Evolutionary conservation across 441 rosid genomes (phyloP).

Genomic region (Populus trichocarpa): DNA sequence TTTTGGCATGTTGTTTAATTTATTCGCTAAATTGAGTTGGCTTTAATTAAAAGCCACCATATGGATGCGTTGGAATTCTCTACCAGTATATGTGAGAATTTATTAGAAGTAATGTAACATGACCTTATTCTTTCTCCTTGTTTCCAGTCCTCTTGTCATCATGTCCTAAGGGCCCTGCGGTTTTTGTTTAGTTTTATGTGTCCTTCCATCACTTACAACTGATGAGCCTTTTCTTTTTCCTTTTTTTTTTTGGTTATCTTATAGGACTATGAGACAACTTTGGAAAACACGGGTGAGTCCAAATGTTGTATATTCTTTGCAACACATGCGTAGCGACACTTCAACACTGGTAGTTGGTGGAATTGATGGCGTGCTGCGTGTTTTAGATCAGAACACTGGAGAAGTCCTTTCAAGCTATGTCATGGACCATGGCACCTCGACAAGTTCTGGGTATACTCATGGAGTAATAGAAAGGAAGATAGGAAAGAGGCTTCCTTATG

Average conservation of each 20-base stretch:
- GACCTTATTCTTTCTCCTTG: not conserved
- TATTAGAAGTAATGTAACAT: not conserved
- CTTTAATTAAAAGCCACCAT: not conserved
- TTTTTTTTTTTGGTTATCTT: not conserved
- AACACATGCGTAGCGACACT: slow-evolving; percentile 48
- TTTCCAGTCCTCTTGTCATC: not conserved
- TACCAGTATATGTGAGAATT: not conserved
- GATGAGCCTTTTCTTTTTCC: not conserved
- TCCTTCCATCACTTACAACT: not conserved
- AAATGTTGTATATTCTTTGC: slow-evolving; percentile 68
- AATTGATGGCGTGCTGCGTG: slow-evolving; percentile 74
- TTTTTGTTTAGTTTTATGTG: not conserved
- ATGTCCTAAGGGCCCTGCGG: not conserved
- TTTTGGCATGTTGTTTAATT: not conserved
- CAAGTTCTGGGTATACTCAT: slow-evolving; percentile 17
- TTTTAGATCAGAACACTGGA: slow-evolving; percentile 66
- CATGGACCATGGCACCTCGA: slow-evolving; percentile 31
- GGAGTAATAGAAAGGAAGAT: slow-evolving; percentile 34
- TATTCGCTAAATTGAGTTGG: not conserved
- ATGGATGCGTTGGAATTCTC: not conserved
- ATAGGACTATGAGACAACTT: slow-evolving; percentile 66
- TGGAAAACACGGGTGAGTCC: slow-evolving; percentile 77
- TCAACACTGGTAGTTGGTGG: slow-evolving; percentile 70
- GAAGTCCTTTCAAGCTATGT: slow-evolving; percentile 48
- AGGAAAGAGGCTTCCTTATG: slow-evolving; percentile 47